A percentile compares a stretch with the other conserved stretches of the same genome.
Evolutionary conservation across 1,284 basidiomycete species (phyloP).

Genomic region (Stereum hirsutum): DNA sequence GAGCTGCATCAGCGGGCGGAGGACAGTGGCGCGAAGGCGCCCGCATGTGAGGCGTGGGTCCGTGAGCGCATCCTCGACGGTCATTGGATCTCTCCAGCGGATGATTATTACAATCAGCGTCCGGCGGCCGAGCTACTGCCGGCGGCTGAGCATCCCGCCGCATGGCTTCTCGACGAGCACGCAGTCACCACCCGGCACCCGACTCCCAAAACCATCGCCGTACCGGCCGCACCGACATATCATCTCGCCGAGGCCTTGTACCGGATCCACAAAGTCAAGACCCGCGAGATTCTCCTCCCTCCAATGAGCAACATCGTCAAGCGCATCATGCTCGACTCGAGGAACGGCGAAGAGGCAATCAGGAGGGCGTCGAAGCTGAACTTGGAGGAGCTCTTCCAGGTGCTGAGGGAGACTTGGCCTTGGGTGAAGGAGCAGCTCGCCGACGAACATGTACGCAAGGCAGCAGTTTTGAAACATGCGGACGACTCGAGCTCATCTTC

Average conservation of each 20-base stretch:
- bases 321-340: slow-evolving; percentile 51
- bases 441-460: slow-evolving; percentile 19
- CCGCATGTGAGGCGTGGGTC: slow-evolving; percentile 67
- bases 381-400: slow-evolving; percentile 47
- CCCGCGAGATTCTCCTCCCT: slow-evolving; percentile 47
- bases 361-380: slow-evolving; percentile 44
- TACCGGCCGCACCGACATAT: slow-evolving; percentile 32
- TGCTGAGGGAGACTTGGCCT: slow-evolving; percentile 52
- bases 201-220: slow-evolving; percentile 29
- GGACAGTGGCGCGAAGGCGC: slow-evolving; percentile 49
- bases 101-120: slow-evolving; percentile 46
- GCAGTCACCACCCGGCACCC: slow-evolving; percentile 35
- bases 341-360: slow-evolving; percentile 36
- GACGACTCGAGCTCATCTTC: slow-evolving; percentile 39
- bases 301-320: slow-evolving; percentile 61
- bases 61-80: slow-evolving; percentile 62
- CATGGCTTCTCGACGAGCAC: slow-evolving; percentile 38
- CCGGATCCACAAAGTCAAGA: slow-evolving; percentile 42
- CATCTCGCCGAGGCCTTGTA: slow-evolving; percentile 38
- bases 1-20: slow-evolving; percentile 51
- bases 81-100: slow-evolving; percentile 63
- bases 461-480: slow-evolving; percentile 24
- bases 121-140: slow-evolving; percentile 27
- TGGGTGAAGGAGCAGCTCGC: slow-evolving; percentile 25
- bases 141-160: slow-evolving; percentile 52